phyloP scores from a whole-genome alignment of 495 filamentous ascomycete species.

The Penicillium odoratum region DNA sequence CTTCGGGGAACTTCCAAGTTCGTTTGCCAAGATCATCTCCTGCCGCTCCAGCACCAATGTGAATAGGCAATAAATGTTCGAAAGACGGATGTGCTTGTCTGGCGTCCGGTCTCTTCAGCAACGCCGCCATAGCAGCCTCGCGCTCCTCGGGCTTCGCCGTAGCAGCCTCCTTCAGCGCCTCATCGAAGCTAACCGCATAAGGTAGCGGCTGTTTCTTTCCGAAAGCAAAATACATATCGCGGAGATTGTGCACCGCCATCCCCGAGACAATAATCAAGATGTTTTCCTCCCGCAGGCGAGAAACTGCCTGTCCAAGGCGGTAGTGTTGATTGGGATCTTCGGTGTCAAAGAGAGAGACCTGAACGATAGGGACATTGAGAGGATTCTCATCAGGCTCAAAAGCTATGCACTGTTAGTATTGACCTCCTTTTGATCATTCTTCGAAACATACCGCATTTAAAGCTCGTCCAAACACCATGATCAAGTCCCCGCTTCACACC shows the following conservation, averaged over 20 bases:
- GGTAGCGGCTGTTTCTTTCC: constrained; percentile 52
- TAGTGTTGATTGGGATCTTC: constrained; percentile 73
- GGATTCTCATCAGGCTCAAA: constrained; percentile 75
- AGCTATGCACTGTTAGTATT: constrained; percentile 32
- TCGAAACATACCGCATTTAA: constrained; percentile 56
- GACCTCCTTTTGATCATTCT: not conserved
- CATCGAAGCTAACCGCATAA: constrained; percentile 76
- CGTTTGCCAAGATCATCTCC: constrained; percentile 61
- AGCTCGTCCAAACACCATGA: constrained; percentile 78
- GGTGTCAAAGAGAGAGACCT: constrained; percentile 71
- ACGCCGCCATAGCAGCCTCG: constrained; percentile 56
- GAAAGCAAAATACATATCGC: constrained; percentile 56
- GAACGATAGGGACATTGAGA: constrained; percentile 73
- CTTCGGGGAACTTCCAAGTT: constrained; percentile 66
- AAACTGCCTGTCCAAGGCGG: constrained; percentile 66
- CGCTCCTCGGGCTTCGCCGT: constrained; percentile 52
- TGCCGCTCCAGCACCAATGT: constrained; percentile 72
- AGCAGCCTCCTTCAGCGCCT: constrained; percentile 72
- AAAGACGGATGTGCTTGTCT: constrained; percentile 75
- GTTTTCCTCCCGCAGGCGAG: constrained; percentile 66
- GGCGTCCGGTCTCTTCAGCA: constrained; percentile 66
- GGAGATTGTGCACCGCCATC: constrained; percentile 87
- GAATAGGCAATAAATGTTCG: constrained; percentile 79
- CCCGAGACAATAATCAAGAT: constrained; percentile 75
- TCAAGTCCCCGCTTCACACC: constrained; percentile 70